Conservation (phyloP, 2,329 filamentous ascomycete genomes). For the Aspergillus aculeatus region DNA sequence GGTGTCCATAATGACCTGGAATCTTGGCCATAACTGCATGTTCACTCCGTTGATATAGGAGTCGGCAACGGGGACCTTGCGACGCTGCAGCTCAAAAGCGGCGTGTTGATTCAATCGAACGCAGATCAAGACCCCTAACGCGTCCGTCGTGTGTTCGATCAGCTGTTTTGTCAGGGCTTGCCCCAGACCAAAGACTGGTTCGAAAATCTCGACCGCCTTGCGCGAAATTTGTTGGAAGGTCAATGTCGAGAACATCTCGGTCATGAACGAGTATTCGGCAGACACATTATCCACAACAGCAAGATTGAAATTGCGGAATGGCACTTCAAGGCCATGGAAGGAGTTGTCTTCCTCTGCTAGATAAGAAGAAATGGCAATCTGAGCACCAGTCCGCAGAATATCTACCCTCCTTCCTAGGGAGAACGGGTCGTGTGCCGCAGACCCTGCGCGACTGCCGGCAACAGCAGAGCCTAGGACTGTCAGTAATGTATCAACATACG, state of each 20-base stretch:
- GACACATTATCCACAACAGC: constrained; percentile 91
- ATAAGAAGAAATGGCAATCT: constrained; percentile 79
- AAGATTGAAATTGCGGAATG: constrained; percentile 92
- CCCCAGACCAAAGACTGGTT: constrained; percentile 83
- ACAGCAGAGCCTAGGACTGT: constrained; percentile 34
- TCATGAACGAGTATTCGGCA: constrained; percentile 91
- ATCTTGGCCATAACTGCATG: constrained; percentile 94
- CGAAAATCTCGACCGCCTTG: constrained; percentile 84
- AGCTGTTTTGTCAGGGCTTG: constrained; percentile 73
- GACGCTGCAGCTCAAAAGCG: constrained; percentile 88
- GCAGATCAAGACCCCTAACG: constrained; percentile 82
- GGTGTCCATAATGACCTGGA: constrained; percentile 89
- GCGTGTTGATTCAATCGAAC: constrained; percentile 91
- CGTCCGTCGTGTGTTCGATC: constrained; percentile 74
- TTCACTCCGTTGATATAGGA: constrained; percentile 90
- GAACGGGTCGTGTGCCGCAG: constrained; percentile 72
- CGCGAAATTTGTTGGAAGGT: constrained; percentile 75
- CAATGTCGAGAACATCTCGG: constrained; percentile 80
- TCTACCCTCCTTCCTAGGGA: constrained; percentile 84
- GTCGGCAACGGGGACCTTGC: constrained; percentile 85
- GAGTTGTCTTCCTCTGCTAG: constrained; percentile 85
- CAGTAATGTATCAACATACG: constrained; percentile 6
- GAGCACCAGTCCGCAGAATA: constrained; percentile 69
- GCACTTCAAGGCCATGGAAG: constrained; percentile 82
- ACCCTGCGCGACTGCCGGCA: constrained; percentile 39